Percentiles rank a stretch among this genome's conserved stretches.
phyloP scores from a whole-genome alignment of 2,329 filamentous ascomycete species.

The Fusarium odoratissimum region DNA sequence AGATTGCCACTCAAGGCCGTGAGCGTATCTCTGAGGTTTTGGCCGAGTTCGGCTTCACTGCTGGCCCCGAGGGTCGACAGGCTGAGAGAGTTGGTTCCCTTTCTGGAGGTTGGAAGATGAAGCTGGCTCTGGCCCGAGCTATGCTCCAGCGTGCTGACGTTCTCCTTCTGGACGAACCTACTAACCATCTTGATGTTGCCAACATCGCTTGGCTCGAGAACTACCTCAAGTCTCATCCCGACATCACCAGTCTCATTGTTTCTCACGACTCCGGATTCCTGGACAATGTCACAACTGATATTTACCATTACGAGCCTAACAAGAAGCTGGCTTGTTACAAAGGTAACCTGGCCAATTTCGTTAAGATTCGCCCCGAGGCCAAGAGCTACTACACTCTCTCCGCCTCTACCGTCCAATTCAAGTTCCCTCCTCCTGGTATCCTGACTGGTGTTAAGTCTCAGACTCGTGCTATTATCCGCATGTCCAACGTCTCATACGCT shows the following conservation, averaged over 20 bases:
- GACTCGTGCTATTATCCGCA: slow-evolving; percentile 93
- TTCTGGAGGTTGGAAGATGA: slow-evolving; percentile 99
- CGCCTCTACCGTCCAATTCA: slow-evolving; percentile 90
- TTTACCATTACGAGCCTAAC: slow-evolving; percentile 95
- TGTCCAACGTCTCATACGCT: slow-evolving; percentile 91
- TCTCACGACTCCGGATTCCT: slow-evolving; percentile 98
- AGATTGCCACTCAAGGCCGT: slow-evolving; percentile 80
- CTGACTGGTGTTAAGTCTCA: slow-evolving; percentile 94
- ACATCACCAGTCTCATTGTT: slow-evolving; percentile 97
- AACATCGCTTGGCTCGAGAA: slow-evolving; percentile 97
- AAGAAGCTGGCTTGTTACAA: slow-evolving; percentile 94
- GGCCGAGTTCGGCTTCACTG: slow-evolving; percentile 91
- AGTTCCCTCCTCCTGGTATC: slow-evolving; percentile 96
- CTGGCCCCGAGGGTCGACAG: slow-evolving; percentile 89
- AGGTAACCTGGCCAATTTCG: slow-evolving; percentile 85
- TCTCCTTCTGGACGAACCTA: slow-evolving; percentile 95
- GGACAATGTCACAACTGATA: slow-evolving; percentile 97
- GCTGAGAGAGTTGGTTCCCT: slow-evolving; percentile 91
- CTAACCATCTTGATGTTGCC: slow-evolving; percentile 95
- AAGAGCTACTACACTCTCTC: slow-evolving; percentile 99
- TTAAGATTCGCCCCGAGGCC: slow-evolving; percentile 89
- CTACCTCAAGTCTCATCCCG: slow-evolving; percentile 94
- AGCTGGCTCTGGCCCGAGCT: slow-evolving; percentile 92
- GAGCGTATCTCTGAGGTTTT: slow-evolving; percentile 88
- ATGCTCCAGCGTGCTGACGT: slow-evolving; percentile 99